Evolutionary conservation across 2,329 filamentous ascomycete genomes (phyloP), one percentile per base, ranked within the genome.

Genomic region (Elsinoe perseae): DNA sequence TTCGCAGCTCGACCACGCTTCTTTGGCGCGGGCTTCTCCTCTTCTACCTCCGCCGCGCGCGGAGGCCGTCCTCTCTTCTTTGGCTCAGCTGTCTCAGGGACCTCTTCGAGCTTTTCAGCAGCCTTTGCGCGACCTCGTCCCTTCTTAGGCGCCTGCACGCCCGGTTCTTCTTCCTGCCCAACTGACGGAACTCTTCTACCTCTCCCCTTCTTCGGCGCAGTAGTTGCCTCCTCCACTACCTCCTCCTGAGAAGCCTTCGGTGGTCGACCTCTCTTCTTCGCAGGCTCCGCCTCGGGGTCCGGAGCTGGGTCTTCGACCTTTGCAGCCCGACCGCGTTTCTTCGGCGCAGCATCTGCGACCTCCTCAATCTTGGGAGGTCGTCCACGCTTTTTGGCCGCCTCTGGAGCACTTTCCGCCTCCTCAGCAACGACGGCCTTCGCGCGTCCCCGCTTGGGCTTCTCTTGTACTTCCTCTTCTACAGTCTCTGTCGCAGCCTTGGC

Each of bases 61-160:
- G 65, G 66, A 8, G 65, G 68, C 56, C 64, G 62, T 21, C 64
- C 62, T 21, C 64, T 63, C 58, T 64, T 66, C 61, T 62, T 64
- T 1, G 65, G 65, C 9, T 44, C 21, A 23, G 40, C 20, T 12
- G 18, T 21, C 23, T 44, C 40, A 4, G n/a, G 3, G 9, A 12
- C 40, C 21, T 23, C 20, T 2, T 3, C 40, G 3, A 8, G 12
- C 20, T 44, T 18, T 18, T 14, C 38, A 21, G 18, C 38, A 42
- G 38, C 44, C 28, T 48, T 48, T 12, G 12, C 14, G n/a, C 21
- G 20, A 16, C 46, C 46, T 23, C 30, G 23, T 32, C 46, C 46
- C 25, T 34, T 50, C 20, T 44, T 44, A 9, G 46, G 27, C n/a
- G 14, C 46, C n/a, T n/a, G 63, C 4, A 60, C 42, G 6, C 66